phyloP scores from a whole-genome alignment of 805 yeast genomes.

The Lipomyces oligophaga region DNA sequence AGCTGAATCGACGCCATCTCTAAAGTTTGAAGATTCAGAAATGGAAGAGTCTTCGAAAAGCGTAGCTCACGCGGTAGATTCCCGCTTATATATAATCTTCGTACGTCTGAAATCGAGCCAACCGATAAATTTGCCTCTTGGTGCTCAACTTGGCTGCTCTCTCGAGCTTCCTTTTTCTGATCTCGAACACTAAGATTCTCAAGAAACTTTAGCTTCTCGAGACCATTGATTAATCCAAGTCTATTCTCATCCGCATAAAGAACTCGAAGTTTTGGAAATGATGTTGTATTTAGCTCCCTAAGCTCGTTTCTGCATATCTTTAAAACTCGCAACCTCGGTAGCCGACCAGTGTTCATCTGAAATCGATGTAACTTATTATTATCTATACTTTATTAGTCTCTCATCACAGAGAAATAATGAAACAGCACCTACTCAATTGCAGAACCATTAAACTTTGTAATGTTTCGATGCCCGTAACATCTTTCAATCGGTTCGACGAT shows the following conservation, averaged over 20 bases:
- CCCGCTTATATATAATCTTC: constrained; percentile 44
- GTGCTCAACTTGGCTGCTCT: no score
- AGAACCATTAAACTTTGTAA: constrained; percentile 39
- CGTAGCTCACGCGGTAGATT: constrained; percentile 24
- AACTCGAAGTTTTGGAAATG: constrained; percentile 30
- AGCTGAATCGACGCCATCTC: constrained; percentile 35
- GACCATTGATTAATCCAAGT: constrained; percentile 35
- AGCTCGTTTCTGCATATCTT: constrained; percentile 43
- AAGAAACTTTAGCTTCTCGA: constrained; percentile 38
- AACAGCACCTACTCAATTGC: constrained; percentile 40
- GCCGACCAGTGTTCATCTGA: constrained; percentile 21
- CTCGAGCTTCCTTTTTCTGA: no score
- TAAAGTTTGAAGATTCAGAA: constrained; percentile 35
- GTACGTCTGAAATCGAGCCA: no score
- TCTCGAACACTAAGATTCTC: constrained; percentile 41
- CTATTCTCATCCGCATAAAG: constrained; percentile 31
- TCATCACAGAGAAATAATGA: no score
- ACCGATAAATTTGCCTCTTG: no score
- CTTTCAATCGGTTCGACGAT: constrained; percentile 29
- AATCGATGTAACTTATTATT: constrained; percentile 28
- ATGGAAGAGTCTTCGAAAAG: constrained; percentile 31
- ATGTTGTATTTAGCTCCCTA: constrained; percentile 10
- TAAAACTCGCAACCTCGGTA: constrained; percentile 41
- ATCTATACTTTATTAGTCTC: constrained; percentile 10
- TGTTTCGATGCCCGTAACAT: constrained; percentile 32